These are phyloP conservation scores for Penicillium sp. DNA, from an alignment of 2,329 filamentous ascomycete species.

Conservation along the genomic window DNA sequence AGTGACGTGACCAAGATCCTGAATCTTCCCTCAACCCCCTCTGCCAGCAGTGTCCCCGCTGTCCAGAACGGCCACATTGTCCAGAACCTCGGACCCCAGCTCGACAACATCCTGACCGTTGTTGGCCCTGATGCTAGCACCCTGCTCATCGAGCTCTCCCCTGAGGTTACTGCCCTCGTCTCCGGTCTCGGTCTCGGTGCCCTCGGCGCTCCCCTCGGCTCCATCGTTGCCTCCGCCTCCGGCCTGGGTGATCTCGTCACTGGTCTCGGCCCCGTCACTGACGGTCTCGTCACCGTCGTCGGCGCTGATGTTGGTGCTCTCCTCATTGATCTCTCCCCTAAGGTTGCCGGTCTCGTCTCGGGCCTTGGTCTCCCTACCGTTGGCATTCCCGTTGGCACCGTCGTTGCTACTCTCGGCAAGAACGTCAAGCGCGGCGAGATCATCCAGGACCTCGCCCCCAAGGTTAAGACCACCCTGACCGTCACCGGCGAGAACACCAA, in stretches of 20 bases:
- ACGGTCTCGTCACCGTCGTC: conserved; percentile 34
- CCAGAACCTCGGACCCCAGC: conserved; percentile 32
- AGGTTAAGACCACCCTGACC: conserved; percentile 7
- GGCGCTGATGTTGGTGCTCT: conserved; percentile 31
- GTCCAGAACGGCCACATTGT: conserved; percentile 29
- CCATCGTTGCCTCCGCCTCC: conserved; percentile 28
- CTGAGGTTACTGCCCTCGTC: conserved; percentile 30
- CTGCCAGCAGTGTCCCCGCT: conserved; percentile 13
- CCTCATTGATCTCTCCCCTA: conserved; percentile 31
- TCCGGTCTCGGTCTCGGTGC: conserved; percentile 30
- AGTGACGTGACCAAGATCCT: conserved; percentile 21
- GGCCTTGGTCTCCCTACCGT: conserved; percentile 32
- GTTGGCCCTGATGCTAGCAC: conserved; percentile 27
- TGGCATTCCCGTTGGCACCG: conserved; percentile 28
- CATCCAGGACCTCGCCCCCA: conserved; percentile 14
- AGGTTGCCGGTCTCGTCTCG: conserved; percentile 28
- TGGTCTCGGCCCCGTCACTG: conserved; percentile 24
- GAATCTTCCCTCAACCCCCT: conserved; percentile 13
- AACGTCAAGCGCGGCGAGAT: conserved; percentile 30
- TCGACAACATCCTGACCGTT: conserved; percentile 33
- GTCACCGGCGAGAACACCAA: conserved; percentile 13
- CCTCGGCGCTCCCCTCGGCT: conserved; percentile 28
- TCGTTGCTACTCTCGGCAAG: conserved; percentile 28
- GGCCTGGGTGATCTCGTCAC: conserved; percentile 28
- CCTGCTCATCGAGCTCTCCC: conserved; percentile 34